phyloP scores from a whole-genome alignment of 371 early-diverging fungal species.

The Rhizopus microsporus region DNA sequence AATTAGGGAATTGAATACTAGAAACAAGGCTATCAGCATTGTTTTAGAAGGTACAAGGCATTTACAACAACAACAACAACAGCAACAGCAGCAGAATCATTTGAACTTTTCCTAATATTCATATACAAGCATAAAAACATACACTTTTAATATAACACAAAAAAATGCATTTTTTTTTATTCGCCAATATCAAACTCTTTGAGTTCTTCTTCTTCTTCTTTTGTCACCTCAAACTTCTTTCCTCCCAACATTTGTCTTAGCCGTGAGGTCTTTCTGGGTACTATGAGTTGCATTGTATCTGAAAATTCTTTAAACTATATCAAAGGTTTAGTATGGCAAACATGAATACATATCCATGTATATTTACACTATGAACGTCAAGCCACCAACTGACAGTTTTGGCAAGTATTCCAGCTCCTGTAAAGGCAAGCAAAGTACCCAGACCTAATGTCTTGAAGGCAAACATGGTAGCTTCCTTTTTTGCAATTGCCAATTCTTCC shows the following conservation, averaged over 20 bases:
- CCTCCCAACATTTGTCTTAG: conserved; percentile 42
- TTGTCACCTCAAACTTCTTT: conserved; percentile 33
- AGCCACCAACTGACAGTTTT: conserved; percentile 37
- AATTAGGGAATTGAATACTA: neutral
- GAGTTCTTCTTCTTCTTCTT: conserved; percentile 35
- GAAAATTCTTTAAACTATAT: conserved; percentile 47
- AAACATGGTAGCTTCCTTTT: conserved; percentile 38
- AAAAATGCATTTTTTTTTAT: conserved; percentile 1
- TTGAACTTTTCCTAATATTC: too few species aligned
- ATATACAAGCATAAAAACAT: too few species aligned
- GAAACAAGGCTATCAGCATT: neutral
- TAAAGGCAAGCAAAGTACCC: conserved; percentile 46
- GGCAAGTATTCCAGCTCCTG: conserved; percentile 39
- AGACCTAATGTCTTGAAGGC: conserved; percentile 48
- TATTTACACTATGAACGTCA: conserved; percentile 49
- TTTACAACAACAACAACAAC: neutral
- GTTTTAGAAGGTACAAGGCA: conserved; percentile 2
- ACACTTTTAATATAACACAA: neutral
- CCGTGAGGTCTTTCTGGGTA: conserved; percentile 36
- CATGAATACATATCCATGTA: neutral
- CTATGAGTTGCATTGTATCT: conserved; percentile 43
- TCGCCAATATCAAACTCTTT: conserved; percentile 23
- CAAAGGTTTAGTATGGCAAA: neutral
- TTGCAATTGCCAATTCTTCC: conserved; percentile 42
- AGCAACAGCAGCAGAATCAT: neutral